phyloP scores from a whole-genome alignment of 2,329 filamentous ascomycete genomes.

The Fusarium temperatum region DNA sequence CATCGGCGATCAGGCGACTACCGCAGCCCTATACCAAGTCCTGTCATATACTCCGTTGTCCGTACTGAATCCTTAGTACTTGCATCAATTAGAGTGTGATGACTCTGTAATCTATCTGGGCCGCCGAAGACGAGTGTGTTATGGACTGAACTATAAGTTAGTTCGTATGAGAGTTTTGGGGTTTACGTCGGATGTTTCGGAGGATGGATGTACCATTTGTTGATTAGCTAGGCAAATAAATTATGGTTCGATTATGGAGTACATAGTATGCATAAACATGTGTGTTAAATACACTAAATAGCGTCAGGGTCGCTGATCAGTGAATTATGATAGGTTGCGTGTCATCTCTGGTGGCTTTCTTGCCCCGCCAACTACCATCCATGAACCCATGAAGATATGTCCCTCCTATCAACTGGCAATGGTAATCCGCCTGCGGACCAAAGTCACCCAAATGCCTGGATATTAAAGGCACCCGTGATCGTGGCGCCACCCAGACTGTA shows the following conservation, averaged over 20 bases:
- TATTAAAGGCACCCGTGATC: neutral
- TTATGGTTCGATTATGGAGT: no score
- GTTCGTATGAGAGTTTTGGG: neutral
- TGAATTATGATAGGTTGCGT: neutral
- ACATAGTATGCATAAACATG: no score
- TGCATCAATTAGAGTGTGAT: neutral
- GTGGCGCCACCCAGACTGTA: neutral
- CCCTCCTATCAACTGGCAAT: neutral
- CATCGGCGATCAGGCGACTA: neutral
- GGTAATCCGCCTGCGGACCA: neutral
- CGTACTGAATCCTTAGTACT: no score
- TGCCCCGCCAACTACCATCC: neutral
- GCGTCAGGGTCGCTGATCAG: neutral
- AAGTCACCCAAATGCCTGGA: neutral
- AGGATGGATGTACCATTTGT: no score
- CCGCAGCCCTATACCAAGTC: no score
- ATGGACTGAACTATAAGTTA: no score
- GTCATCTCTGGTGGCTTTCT: neutral
- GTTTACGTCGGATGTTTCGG: neutral
- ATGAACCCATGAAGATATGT: neutral
- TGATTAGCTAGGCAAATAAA: fast-evolving
- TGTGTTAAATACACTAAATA: neutral
- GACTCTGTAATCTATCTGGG: neutral
- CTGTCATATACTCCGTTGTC: no score
- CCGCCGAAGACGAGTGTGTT: no score